These are phyloP conservation scores for Croton setiger DNA, from an alignment of 441 rosid genomes.

Conservation along the genomic window DNA sequence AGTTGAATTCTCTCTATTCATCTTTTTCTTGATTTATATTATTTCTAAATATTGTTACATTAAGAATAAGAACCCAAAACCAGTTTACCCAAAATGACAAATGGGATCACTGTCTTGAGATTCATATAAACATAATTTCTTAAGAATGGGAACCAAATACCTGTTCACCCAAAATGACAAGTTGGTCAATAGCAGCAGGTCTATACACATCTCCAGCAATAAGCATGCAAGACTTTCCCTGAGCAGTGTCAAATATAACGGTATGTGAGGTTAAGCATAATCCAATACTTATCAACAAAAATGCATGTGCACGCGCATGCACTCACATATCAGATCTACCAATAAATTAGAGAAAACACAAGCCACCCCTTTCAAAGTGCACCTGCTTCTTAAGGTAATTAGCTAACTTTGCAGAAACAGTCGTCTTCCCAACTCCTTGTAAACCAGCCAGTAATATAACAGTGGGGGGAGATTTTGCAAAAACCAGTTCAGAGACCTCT, in stretches of 20 bases:
- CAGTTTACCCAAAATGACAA: too few relatives aligned
- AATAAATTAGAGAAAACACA: slow-evolving; percentile 6
- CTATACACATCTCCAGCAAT: slow-evolving; percentile 99
- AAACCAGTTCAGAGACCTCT: slow-evolving; percentile 86
- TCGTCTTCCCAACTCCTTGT: slow-evolving; percentile 98
- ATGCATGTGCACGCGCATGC: background rate
- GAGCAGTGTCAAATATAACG: slow-evolving; percentile 14
- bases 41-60: too few relatives aligned
- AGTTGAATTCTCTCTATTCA: too few relatives aligned
- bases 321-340: background rate
- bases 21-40: too few relatives aligned
- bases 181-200: slow-evolving; percentile 99
- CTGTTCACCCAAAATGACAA: slow-evolving; percentile 92
- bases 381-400: slow-evolving; percentile 96
- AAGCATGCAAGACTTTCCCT: slow-evolving; percentile 95
- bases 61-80: too few relatives aligned
- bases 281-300: background rate
- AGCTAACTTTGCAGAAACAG: slow-evolving; percentile 92
- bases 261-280: slow-evolving; percentile 14
- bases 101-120: too few relatives aligned
- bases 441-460: slow-evolving; percentile 92
- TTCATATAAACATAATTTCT: slow-evolving; percentile 13
- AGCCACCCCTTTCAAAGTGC: slow-evolving; percentile 9
- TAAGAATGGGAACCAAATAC: slow-evolving; percentile 37
- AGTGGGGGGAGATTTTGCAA: slow-evolving; percentile 80